phyloP scores from a whole-genome alignment of 306 rosid species.

The Vigna radiata region DNA sequence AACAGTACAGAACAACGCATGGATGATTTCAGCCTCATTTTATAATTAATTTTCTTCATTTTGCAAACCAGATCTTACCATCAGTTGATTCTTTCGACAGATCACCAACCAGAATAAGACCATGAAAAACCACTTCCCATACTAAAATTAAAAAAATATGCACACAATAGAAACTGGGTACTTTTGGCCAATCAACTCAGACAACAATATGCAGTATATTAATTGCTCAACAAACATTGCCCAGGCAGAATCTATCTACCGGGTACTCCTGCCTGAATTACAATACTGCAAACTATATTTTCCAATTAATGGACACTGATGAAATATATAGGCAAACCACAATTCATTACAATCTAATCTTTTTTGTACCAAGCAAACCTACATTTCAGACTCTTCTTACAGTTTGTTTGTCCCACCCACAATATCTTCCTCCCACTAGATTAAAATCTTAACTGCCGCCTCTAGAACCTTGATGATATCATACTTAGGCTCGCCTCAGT shows the following conservation, averaged over 20 bases:
- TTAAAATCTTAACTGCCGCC: conserved; percentile 38
- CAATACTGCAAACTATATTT: conserved; percentile 52
- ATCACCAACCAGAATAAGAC: conserved; percentile 2
- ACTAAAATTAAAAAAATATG: conserved; percentile 5
- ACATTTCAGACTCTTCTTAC: conserved; percentile 43
- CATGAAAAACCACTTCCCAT: neutral
- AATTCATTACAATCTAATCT: conserved; percentile 45
- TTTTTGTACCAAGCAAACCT: conserved; percentile 47
- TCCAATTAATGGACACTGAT: conserved; percentile 42
- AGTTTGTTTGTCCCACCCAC: conserved; percentile 25
- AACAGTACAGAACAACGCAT: neutral
- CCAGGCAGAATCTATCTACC: conserved; percentile 46
- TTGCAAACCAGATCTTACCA: neutral
- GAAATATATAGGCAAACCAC: conserved; percentile 54
- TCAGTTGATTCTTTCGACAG: too few relatives aligned
- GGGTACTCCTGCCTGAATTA: conserved; percentile 39
- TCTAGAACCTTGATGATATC: conserved; percentile 52
- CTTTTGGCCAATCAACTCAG: conserved; percentile 30
- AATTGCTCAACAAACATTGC: conserved; percentile 44
- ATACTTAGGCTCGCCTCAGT: conserved; percentile 36
- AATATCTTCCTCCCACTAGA: conserved; percentile 41
- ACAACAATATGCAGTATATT: conserved; percentile 45
- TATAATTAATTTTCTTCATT: neutral
- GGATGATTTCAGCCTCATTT: neutral
- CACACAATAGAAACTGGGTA: conserved; percentile 5